Evolutionary conservation across 331 rosid genomes (phyloP).

Genomic region (Quercus phellos): DNA sequence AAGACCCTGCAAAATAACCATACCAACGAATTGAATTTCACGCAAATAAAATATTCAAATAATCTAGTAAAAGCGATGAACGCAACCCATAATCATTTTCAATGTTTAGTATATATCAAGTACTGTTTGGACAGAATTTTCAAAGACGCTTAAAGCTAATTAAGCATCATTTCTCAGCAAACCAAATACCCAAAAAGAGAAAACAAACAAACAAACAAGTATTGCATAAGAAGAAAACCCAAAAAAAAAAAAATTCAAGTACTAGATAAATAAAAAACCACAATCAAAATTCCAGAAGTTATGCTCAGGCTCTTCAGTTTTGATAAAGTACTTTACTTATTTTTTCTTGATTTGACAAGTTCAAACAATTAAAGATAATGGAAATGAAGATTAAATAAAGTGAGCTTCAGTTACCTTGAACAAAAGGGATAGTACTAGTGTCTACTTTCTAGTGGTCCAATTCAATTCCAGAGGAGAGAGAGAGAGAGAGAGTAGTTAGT

Average conservation of each 20-base stretch:
- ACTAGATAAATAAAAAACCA: neutral
- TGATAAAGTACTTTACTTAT: neutral
- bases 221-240: neutral
- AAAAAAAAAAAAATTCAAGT: neutral
- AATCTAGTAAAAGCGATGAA: neutral
- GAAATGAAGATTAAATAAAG: neutral
- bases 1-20: conserved; percentile 7
- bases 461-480: neutral
- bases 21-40: neutral
- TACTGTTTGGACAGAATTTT: neutral
- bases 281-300: neutral
- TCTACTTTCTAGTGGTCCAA: no score
- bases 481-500: neutral
- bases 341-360: neutral
- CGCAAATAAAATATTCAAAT: neutral
- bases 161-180: no score
- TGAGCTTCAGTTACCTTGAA: neutral
- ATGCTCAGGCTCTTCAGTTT: neutral
- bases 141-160: neutral
- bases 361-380: neutral
- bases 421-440: neutral
- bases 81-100: neutral
- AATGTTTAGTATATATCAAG: no score
- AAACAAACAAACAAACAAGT: neutral
- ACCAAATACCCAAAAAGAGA: no score